Evolutionary conservation across 345 rosid genomes (phyloP), one percentile per base, ranked within the genome.

Genomic region (Eucalyptus paniculata): DNA sequence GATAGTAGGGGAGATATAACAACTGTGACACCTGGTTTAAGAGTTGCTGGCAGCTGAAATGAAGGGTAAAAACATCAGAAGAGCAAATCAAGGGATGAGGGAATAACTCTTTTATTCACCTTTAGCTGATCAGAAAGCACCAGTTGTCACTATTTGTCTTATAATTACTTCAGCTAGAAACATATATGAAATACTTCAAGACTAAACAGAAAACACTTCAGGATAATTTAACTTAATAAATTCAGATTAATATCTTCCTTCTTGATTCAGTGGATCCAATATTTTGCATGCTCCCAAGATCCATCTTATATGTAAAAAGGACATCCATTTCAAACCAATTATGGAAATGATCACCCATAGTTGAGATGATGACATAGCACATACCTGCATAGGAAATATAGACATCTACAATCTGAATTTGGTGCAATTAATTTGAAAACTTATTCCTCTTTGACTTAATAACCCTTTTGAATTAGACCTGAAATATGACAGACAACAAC

Each of bases 1-100:
- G 99, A 97, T 44, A 97, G 96, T 30, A 97, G 90, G 67, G 99
- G 99, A 91, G 98, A 95, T 90, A 97, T 90, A 87, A 97, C 99
- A 92, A 96, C 94, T 67, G 98, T 97, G 86, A 97, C 98, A 62
- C 99, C 98, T 26, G 95, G 94, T 91, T 95, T 96, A 83, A 97
- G 94, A 88, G 96, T 95, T 32, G 99, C 98, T 83, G 99, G 98
- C 86, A 97, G 99, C 98, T 97, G 97, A 50, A 86, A 65, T 65
- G 88, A 90, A 18, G 53, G 4, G 77, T 16, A 47, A 51, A 28
- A 44, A 10, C 30, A 77, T 62, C 47, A 44, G 23, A 49, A 86
- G 16, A 60, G n/a, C 67, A 26, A 26, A 60, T 30, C 0, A 60
- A 60, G 14, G 67, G 32, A 60, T 60, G 67, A 60, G 67, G 67